Conservation (phyloP, 2,329 filamentous ascomycete species). For the Colletotrichum cordylinicola region DNA sequence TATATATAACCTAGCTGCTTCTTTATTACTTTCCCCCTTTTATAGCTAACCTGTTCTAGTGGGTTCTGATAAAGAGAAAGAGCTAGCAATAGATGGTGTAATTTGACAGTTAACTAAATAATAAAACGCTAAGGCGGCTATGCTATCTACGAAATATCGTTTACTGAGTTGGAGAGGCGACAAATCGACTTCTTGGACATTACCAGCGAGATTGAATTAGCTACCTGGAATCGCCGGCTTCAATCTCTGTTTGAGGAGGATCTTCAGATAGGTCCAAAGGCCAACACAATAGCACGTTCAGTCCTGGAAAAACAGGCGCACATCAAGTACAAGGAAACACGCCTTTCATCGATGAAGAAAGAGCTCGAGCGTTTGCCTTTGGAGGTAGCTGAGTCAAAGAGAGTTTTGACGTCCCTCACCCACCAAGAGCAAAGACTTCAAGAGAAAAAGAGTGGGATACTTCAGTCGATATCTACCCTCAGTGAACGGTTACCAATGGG, state of each 20-base stretch:
- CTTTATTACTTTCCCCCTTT: too few species aligned
- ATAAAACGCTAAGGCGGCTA: not conserved
- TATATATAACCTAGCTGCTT: too few species aligned
- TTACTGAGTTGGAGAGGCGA: not conserved
- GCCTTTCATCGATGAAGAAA: not conserved
- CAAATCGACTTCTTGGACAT: not conserved
- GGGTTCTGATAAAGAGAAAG: too few species aligned
- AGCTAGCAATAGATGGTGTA: not conserved
- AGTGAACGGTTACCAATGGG: not conserved
- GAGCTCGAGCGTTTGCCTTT: not conserved
- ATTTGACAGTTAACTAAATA: not conserved
- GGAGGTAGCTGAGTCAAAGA: not conserved
- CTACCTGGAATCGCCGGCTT: not conserved
- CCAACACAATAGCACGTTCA: not conserved
- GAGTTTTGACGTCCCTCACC: rapidly evolving
- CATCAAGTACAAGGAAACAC: rapidly evolving
- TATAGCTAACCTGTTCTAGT: too few species aligned
- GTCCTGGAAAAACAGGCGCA: not conserved
- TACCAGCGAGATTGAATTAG: not conserved
- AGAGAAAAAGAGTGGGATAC: not conserved
- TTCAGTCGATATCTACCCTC: not conserved
- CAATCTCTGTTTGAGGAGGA: not conserved
- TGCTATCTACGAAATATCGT: not conserved
- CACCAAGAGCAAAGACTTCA: not conserved
- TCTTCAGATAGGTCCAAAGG: not conserved